Evolutionary conservation across 75 land plant species (phyloP).

Genomic region (Pinus taeda): DNA sequence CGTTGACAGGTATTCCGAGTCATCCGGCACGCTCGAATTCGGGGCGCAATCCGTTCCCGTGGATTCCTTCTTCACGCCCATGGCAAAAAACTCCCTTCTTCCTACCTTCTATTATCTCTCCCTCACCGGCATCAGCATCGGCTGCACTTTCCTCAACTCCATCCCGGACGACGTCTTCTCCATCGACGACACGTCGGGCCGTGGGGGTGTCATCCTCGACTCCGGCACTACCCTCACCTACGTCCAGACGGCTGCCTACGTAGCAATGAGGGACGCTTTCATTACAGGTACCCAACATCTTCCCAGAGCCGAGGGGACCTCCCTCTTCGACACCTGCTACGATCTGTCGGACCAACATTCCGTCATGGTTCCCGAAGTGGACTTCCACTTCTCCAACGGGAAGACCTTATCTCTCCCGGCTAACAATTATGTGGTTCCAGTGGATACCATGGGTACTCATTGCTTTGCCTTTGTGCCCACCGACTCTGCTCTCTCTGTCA

Average conservation of each 20-base stretch:
- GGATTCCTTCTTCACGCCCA: conserved; percentile 51
- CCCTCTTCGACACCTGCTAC: conserved; percentile 77
- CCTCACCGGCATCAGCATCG: conserved; percentile 70
- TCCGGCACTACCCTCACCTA: conserved; percentile 71
- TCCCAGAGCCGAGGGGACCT: conserved; percentile 26
- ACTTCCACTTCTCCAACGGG: conserved; percentile 55
- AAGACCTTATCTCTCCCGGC: conserved; percentile 53
- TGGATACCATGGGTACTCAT: conserved; percentile 49
- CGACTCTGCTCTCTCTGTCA: conserved; percentile 49
- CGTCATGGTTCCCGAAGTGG: conserved; percentile 65
- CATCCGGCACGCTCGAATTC: not conserved
- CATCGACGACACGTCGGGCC: too few species aligned
- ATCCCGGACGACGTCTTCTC: not conserved
- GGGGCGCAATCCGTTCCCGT: conserved; percentile 39
- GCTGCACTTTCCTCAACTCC: too few species aligned
- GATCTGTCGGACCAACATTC: conserved; percentile 29
- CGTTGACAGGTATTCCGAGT: too few species aligned
- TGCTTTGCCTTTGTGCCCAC: conserved; percentile 76
- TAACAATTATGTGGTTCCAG: conserved; percentile 54
- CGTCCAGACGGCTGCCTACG: conserved; percentile 18
- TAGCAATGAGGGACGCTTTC: too few species aligned
- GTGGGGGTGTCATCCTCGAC: too few species aligned
- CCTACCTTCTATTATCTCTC: not conserved
- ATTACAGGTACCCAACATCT: conserved; percentile 25
- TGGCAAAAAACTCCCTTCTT: conserved; percentile 25